Conservation (phyloP, 495 filamentous ascomycete genomes). For the Aspergillus biplanus region DNA sequence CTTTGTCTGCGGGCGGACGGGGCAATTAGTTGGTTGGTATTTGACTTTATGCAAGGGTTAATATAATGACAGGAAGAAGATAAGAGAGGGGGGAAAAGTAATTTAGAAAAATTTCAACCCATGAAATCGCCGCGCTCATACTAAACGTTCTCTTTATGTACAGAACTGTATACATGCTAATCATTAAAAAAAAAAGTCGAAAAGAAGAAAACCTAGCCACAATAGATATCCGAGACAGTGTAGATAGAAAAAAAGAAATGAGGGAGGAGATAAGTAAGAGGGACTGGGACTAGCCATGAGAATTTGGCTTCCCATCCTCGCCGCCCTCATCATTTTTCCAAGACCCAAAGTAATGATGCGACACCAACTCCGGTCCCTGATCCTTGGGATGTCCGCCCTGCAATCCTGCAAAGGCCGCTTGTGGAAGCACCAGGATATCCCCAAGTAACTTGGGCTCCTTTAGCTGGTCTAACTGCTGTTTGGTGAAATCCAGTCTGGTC, state of each 20-base stretch:
- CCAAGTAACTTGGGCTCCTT: slow-evolving; percentile 40
- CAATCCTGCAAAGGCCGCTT: slow-evolving; percentile 42
- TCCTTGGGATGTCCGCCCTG: slow-evolving; percentile 34
- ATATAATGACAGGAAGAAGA: neutral
- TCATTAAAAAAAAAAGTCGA: neutral
- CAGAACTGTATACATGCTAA: slow-evolving; percentile 6
- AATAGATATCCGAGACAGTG: too few species aligned
- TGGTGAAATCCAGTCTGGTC: slow-evolving; percentile 28
- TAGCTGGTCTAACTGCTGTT: slow-evolving; percentile 32
- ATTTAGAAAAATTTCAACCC: neutral
- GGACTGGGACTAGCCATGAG: neutral
- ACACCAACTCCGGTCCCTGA: slow-evolving; percentile 34
- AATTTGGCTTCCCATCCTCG: slow-evolving; percentile 12
- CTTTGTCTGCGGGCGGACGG: slow-evolving; percentile 8
- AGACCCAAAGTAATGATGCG: slow-evolving; percentile 40
- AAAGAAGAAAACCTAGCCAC: too few species aligned
- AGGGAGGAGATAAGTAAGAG: neutral
- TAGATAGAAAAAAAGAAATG: neutral
- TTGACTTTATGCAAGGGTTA: slow-evolving; percentile 5
- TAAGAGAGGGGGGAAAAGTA: neutral
- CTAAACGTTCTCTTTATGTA: neutral
- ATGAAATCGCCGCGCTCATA: neutral
- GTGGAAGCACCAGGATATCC: slow-evolving; percentile 46
- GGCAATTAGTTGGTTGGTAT: neutral
- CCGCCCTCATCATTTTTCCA: slow-evolving; percentile 24